Evolutionary conservation across 2,329 filamentous ascomycete species (phyloP).

Genomic region (Diaporthe citriasiana): DNA sequence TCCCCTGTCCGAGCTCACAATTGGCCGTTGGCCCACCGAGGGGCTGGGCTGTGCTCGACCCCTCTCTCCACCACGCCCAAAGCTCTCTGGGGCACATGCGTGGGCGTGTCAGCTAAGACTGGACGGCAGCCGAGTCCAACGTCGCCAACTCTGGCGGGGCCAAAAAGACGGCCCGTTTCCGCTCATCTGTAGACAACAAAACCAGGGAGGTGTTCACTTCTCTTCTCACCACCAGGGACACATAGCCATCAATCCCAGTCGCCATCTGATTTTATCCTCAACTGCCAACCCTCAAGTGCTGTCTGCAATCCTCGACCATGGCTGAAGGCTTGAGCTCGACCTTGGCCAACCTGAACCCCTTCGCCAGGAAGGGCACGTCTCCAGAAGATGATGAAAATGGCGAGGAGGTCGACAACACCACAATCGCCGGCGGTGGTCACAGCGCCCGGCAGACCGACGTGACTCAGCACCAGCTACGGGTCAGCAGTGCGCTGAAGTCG

Average conservation of each 20-base stretch:
- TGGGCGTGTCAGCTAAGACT: neutral
- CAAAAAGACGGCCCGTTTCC: conserved; percentile 11
- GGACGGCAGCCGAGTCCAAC: conserved; percentile 16
- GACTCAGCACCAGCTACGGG: conserved; percentile 67
- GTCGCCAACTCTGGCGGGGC: neutral
- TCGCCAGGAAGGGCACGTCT: conserved; percentile 48
- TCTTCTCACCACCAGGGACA: neutral
- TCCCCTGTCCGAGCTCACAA: neutral
- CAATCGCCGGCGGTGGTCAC: conserved; percentile 73
- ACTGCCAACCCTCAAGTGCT: no score
- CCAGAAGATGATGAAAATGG: conserved; percentile 64
- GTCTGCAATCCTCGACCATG: conserved; percentile 1
- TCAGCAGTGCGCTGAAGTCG: conserved; percentile 70
- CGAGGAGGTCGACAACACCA: conserved; percentile 63
- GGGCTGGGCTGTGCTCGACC: conserved; percentile 28
- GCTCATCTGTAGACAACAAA: neutral
- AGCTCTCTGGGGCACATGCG: neutral
- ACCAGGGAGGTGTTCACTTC: neutral
- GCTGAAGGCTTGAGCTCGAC: conserved; percentile 29
- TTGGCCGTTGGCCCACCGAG: conserved; percentile 20
- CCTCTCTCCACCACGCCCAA: conserved; percentile 22
- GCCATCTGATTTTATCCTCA: neutral
- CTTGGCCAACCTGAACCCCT: conserved; percentile 57
- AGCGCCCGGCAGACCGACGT: conserved; percentile 60
- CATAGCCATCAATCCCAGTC: neutral